Evolutionary conservation across 176 grass and related monocot genomes (phyloP).

Genomic region (Oryza nivara): DNA sequence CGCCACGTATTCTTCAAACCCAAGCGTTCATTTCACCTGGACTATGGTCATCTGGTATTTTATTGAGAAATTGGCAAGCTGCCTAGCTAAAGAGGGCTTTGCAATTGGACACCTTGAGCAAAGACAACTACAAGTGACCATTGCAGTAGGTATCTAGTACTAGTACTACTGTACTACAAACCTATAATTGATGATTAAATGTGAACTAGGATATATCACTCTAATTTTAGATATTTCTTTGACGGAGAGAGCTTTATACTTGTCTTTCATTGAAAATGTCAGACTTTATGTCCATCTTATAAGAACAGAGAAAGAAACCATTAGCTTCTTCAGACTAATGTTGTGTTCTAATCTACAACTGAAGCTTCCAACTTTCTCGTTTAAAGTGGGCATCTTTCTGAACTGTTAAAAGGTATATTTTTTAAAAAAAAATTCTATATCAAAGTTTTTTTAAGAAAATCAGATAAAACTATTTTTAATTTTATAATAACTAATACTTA

Average conservation of each 20-base stretch:
- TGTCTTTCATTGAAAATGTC: background rate
- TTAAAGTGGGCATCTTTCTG: no score
- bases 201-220: no score
- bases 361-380: background rate
- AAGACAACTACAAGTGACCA: background rate
- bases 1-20: background rate
- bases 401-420: no score
- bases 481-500: no score
- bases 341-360: background rate
- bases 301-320: background rate
- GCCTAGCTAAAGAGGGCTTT: background rate
- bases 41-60: constrained; percentile 6
- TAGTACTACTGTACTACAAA: background rate
- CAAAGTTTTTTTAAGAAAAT: no score
- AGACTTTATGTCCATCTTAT: background rate
- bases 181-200: no score
- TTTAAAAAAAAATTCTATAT: no score
- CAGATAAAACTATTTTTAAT: no score
- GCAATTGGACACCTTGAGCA: background rate
- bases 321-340: background rate
- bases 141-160: background rate
- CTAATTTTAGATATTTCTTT: no score
- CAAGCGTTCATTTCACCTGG: constrained; percentile 49
- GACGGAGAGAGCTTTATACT: background rate
- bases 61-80: constrained; percentile 17